Conservation (phyloP, 2,329 filamentous ascomycete species). For the Diplodia scrobiculata region DNA sequence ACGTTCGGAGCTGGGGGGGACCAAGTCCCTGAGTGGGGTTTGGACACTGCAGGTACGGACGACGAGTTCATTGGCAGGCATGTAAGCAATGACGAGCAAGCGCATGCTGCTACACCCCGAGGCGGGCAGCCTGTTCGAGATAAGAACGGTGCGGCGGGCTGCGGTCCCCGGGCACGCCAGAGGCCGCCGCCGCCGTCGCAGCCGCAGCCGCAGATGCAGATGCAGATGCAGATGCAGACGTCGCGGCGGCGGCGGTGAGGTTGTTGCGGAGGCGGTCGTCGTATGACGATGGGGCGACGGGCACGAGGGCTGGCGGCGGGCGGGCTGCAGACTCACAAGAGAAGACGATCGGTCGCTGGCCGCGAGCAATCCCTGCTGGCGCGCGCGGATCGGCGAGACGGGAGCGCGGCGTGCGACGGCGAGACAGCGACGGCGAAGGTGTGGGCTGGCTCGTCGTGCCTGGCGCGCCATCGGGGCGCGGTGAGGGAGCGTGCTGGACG, state of each 20-base stretch:
- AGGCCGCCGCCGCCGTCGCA: not conserved
- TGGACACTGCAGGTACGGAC: conserved; percentile 18
- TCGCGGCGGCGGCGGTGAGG: not conserved
- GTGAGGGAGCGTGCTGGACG: not conserved
- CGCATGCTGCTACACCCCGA: not conserved
- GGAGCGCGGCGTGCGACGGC: conserved; percentile 7
- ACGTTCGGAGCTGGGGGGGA: not conserved
- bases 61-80: conserved; percentile 10
- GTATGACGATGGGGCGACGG: conserved; percentile 20
- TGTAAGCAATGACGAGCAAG: conserved; percentile 17
- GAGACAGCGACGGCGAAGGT: not conserved
- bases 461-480: not conserved
- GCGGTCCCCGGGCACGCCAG: too few relatives aligned
- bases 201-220: not conserved
- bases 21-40: not conserved
- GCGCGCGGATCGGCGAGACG: conserved; percentile 3
- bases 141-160: not conserved
- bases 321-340: conserved; percentile 4
- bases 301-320: conserved; percentile 3
- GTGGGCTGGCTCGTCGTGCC: conserved; percentile 1
- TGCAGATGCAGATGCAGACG: not conserved
- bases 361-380: conserved; percentile 19
- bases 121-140: not conserved
- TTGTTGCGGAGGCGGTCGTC: conserved; percentile 4
- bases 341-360: conserved; percentile 11